These are phyloP conservation scores for Aciculoconidium aculeatum DNA, from an alignment of 805 yeast genomes.

Conservation along the genomic window DNA sequence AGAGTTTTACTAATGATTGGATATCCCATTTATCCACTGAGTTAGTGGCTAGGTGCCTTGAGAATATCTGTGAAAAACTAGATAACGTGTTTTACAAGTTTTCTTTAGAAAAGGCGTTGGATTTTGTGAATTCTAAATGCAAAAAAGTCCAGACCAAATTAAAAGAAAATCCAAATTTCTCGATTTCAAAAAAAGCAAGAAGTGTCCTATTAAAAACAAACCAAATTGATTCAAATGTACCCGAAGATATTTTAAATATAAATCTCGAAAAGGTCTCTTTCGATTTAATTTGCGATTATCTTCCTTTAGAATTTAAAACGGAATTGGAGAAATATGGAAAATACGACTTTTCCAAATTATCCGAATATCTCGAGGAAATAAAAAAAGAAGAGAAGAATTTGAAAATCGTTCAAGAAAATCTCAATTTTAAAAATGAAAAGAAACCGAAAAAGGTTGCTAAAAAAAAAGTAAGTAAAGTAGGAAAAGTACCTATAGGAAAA, in stretches of 20 bases:
- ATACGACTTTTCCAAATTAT: constrained; percentile 18
- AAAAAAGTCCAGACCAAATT: constrained; percentile 26
- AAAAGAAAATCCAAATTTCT: constrained; percentile 8
- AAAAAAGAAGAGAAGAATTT: constrained; percentile 16
- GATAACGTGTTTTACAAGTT: constrained; percentile 35
- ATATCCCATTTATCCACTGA: constrained; percentile 20
- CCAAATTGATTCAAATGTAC: constrained; percentile 13
- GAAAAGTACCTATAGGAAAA: constrained; percentile 48
- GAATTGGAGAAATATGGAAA: constrained; percentile 12
- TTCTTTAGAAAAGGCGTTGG: constrained; percentile 30
- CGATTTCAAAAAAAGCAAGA: constrained; percentile 4
- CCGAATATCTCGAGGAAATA: constrained; percentile 12
- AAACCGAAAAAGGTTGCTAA: constrained; percentile 7
- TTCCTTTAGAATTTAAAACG: constrained; percentile 22
- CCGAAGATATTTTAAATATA: constrained; percentile 28
- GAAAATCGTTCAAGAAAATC: constrained; percentile 20
- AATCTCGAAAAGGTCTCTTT: no score
- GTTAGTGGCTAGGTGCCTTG: constrained; percentile 3
- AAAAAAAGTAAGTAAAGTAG: constrained; percentile 38
- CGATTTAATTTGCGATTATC: no score
- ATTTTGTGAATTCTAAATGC: constrained; percentile 35
- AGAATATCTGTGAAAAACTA: constrained; percentile 23
- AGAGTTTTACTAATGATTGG: constrained; percentile 22
- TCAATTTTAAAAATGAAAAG: constrained; percentile 12
- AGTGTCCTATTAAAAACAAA: constrained; percentile 1